Conservation (phyloP, 495 filamentous ascomycete genomes). For the Pseudotulostoma volvatum region DNA sequence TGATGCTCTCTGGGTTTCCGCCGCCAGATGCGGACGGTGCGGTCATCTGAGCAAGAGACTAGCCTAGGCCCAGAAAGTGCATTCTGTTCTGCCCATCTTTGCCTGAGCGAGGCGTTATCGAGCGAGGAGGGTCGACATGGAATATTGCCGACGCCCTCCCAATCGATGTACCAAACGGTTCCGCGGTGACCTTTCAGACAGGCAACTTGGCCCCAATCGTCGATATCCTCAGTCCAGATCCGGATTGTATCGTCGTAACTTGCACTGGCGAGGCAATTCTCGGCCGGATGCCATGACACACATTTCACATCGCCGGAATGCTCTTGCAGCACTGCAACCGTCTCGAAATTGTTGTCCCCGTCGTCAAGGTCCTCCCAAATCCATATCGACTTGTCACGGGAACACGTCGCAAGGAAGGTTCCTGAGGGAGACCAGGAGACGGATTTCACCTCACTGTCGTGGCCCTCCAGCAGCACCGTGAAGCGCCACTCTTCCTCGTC, state of each 20-base stretch:
- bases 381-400: constrained; percentile 91
- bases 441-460: constrained; percentile 84
- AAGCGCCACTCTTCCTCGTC: constrained; percentile 75
- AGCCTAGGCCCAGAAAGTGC: constrained; percentile 46
- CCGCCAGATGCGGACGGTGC: constrained; percentile 61
- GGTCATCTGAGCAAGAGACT: constrained; percentile 64
- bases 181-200: constrained; percentile 54
- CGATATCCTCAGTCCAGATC: constrained; percentile 74
- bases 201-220: constrained; percentile 89
- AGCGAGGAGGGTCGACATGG: constrained; percentile 5
- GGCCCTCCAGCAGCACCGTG: constrained; percentile 73
- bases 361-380: constrained; percentile 85
- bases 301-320: constrained; percentile 91
- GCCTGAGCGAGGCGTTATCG: constrained; percentile 6
- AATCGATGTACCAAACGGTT: constrained; percentile 82
- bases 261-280: constrained; percentile 64
- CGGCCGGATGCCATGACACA: constrained; percentile 74
- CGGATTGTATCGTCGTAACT: constrained; percentile 89
- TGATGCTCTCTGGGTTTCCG: constrained; percentile 36
- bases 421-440: constrained; percentile 69
- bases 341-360: constrained; percentile 88
- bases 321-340: constrained; percentile 82
- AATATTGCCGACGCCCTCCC: constrained; percentile 37
- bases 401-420: constrained; percentile 73
- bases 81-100: constrained; percentile 24